These are phyloP conservation scores for Diaporthe citri DNA, from an alignment of 2,329 filamentous ascomycete genomes.

Conservation along the genomic window DNA sequence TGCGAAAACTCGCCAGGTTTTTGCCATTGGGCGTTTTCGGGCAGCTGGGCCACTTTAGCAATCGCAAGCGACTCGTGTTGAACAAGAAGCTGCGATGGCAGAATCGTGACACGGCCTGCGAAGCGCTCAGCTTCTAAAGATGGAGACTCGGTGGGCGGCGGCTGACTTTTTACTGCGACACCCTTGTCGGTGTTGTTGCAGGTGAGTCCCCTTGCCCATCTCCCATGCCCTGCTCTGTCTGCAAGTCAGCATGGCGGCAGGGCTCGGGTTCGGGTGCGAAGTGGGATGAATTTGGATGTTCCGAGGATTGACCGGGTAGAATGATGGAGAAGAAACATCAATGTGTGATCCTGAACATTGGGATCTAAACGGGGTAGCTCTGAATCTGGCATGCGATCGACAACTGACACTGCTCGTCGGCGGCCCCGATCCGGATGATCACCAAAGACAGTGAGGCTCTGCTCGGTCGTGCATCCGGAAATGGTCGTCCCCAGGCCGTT, in stretches of 20 bases:
- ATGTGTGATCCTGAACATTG: not conserved
- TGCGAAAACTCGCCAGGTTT: not conserved
- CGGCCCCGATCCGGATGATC: conserved; percentile 4
- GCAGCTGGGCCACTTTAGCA: not conserved
- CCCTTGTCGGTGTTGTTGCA: not conserved
- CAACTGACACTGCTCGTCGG: conserved; percentile 11
- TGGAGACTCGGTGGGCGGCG: not conserved
- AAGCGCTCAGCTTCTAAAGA: not conserved
- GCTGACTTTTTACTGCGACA: not conserved
- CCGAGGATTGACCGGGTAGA: not conserved
- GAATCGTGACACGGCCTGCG: not conserved
- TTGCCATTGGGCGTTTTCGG: too few species aligned
- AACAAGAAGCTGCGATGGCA: too few species aligned
- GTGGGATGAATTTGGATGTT: not conserved
- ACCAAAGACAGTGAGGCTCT: conserved; percentile 23
- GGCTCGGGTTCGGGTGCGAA: not conserved
- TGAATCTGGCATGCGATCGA: not conserved
- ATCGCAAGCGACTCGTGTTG: not conserved
- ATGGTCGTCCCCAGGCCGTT: not conserved
- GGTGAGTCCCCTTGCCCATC: conserved; percentile 26
- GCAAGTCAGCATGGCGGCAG: not conserved
- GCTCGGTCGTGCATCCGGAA: conserved; percentile 21
- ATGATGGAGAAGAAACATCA: not conserved
- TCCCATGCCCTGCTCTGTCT: not conserved
- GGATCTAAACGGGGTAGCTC: conserved; percentile 8